These are phyloP conservation scores for Exophiala calicioides DNA, from an alignment of 2,329 filamentous ascomycete species.

Conservation along the genomic window DNA sequence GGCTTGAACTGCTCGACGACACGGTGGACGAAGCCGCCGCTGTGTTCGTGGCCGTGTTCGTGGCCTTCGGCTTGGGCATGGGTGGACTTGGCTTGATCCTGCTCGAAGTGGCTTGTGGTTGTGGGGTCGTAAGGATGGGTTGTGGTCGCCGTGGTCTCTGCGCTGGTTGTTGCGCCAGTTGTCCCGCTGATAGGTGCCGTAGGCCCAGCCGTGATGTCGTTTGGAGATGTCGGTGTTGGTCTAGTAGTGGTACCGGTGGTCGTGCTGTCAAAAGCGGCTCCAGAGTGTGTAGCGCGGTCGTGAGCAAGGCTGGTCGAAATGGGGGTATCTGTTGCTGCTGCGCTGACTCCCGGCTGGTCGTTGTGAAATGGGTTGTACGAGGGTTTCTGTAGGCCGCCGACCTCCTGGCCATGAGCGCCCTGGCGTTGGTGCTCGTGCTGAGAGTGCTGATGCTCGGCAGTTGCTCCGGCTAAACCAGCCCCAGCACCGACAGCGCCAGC, in stretches of 20 bases:
- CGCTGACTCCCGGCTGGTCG: conserved; percentile 7
- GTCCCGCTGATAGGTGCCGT: too few species aligned
- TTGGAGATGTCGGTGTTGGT: too few species aligned
- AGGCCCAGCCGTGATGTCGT: too few species aligned
- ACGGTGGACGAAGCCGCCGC: conserved; percentile 4
- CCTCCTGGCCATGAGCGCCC: conserved; percentile 11
- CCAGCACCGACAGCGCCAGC: conserved; percentile 13
- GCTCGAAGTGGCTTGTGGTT: too few species aligned
- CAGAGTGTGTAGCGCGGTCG: neutral
- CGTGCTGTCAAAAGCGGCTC: too few species aligned
- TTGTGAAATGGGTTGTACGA: conserved; percentile 28
- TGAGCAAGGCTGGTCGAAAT: conserved; percentile 1
- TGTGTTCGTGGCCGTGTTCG: neutral
- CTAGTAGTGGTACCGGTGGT: too few species aligned
- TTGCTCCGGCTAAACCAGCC: neutral
- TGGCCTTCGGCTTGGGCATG: neutral
- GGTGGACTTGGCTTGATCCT: neutral
- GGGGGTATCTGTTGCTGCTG: neutral
- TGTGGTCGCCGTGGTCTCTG: too few species aligned
- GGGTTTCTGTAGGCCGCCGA: conserved; percentile 23
- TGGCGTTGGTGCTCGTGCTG: conserved; percentile 5
- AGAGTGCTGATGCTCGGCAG: conserved; percentile 5
- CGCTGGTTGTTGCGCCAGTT: too few species aligned
- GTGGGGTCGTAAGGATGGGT: too few species aligned
- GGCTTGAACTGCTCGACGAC: conserved; percentile 9